phyloP scores from a whole-genome alignment of 169 alveolate species.

The Plasmodium chabaudi region DNA sequence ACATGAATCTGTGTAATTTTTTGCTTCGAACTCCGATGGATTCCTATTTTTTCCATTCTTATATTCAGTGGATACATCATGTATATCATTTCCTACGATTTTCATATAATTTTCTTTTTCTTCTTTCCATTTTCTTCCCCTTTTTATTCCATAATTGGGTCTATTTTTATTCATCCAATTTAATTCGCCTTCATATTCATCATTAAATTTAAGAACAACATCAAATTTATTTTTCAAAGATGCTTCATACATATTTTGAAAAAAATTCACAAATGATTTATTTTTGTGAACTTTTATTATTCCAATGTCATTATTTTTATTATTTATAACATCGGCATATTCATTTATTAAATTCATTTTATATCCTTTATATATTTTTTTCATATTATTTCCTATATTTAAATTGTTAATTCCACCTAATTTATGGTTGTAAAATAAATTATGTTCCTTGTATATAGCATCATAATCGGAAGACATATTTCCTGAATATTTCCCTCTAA shows the following conservation, averaged over 20 bases:
- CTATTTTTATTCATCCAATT: not conserved
- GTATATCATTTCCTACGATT: not conserved
- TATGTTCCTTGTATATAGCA: too few relatives aligned
- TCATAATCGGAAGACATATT: not conserved
- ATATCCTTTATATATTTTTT: constrained; percentile 11
- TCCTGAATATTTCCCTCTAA: not conserved
- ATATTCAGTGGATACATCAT: not conserved
- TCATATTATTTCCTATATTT: not conserved
- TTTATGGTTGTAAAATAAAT: constrained; percentile 1
- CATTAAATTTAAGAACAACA: constrained; percentile 22
- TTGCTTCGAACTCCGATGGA: not conserved
- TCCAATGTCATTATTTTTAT: constrained; percentile 8
- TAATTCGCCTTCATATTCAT: not conserved
- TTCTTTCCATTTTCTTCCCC: not conserved
- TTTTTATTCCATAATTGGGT: not conserved
- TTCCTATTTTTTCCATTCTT: not conserved
- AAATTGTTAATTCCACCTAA: not conserved
- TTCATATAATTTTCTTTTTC: not conserved
- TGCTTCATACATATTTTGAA: constrained; percentile 12
- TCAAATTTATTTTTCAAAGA: constrained; percentile 31
- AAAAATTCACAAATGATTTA: constrained; percentile 12
- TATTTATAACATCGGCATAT: constrained; percentile 7
- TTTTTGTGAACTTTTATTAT: constrained; percentile 12
- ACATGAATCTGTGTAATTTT: not conserved
- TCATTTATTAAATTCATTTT: constrained; percentile 12